Conservation (phyloP, 1,284 basidiomycete species). For the Ceratobasidium sp. region DNA sequence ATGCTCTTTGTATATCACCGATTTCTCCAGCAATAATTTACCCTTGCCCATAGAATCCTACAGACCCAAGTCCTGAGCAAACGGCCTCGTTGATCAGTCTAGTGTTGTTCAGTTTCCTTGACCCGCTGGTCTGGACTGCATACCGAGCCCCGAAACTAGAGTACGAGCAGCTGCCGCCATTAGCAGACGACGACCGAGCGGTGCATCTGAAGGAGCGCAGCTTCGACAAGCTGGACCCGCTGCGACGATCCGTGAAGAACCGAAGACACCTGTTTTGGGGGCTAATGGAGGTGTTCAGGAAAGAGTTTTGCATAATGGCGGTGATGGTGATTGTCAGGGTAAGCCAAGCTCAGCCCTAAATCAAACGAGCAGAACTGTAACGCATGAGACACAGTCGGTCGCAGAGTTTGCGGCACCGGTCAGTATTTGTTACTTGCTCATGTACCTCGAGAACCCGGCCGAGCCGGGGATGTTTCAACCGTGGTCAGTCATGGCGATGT, state of each 20-base stretch:
- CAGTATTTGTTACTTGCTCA: constrained; percentile 19
- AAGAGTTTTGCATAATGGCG: constrained; percentile 22
- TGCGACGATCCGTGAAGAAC: constrained; percentile 45
- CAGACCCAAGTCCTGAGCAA: constrained; percentile 67
- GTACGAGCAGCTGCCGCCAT: constrained; percentile 59
- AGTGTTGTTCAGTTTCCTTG: constrained; percentile 65
- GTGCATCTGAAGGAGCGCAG: constrained; percentile 52
- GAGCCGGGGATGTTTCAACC: constrained; percentile 54
- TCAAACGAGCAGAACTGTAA: neutral
- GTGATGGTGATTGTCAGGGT: constrained; percentile 10
- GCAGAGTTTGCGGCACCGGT: constrained; percentile 30
- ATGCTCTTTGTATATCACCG: constrained; percentile 15
- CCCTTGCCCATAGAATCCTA: constrained; percentile 45
- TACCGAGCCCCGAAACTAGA: constrained; percentile 56
- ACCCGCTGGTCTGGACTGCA: constrained; percentile 58
- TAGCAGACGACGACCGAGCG: constrained; percentile 65
- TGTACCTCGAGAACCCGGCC: constrained; percentile 57
- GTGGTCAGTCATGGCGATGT: constrained; percentile 44
- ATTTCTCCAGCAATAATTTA: no score
- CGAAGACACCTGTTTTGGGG: constrained; percentile 32
- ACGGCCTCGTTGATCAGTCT: constrained; percentile 67
- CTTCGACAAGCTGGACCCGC: constrained; percentile 50
- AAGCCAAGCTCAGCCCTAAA: neutral
- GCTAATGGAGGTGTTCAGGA: constrained; percentile 32
- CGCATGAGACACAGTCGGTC: neutral